Conservation (phyloP, 1,284 basidiomycete species). For the Melampsora larici-populina region DNA sequence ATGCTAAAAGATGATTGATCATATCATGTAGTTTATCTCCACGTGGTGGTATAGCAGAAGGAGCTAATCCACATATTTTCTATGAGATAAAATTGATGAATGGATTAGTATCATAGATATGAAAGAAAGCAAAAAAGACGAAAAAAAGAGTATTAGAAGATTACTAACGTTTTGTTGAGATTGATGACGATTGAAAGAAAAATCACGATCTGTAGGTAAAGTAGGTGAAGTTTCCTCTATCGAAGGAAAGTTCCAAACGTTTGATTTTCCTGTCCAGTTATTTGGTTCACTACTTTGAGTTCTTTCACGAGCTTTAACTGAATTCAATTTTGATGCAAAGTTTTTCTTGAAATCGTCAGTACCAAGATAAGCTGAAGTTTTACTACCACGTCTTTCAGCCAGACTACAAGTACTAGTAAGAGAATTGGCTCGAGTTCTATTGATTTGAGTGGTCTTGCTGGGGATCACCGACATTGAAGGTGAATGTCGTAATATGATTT, state of each 20-base stretch:
- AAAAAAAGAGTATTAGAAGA: background rate
- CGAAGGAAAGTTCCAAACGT: no score
- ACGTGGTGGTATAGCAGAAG: background rate
- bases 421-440: no score
- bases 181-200: background rate
- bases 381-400: conserved; percentile 36
- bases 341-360: conserved; percentile 32
- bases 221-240: no score
- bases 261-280: no score
- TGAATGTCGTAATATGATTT: no score
- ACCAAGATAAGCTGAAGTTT: conserved; percentile 36
- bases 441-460: no score
- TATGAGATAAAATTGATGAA: background rate
- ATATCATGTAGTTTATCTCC: background rate
- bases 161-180: background rate
- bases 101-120: background rate
- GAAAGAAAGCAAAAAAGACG: no score
- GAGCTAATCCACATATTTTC: background rate
- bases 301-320: conserved; percentile 27
- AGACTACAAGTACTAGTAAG: background rate
- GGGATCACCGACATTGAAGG: no score
- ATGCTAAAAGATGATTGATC: background rate
- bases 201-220: background rate
- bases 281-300: background rate
- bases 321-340: conserved; percentile 30